Evolutionary conservation across 73 alveolate species (phyloP).

Genomic region (Paramecium caudatum): DNA sequence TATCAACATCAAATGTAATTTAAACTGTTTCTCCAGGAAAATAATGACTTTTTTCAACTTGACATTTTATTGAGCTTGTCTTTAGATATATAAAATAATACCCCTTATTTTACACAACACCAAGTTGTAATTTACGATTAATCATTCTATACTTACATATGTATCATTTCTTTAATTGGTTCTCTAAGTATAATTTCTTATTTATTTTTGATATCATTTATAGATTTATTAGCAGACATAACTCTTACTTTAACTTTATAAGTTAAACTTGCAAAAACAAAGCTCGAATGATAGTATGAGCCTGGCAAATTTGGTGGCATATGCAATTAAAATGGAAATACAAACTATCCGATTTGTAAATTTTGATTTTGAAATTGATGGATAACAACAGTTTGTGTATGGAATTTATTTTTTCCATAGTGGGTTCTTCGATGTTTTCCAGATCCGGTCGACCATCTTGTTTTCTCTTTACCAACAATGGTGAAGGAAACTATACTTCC

Average conservation of each 20-base stretch:
- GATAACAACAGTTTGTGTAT: background rate
- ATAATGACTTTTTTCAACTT: background rate
- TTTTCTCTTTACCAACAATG: constrained; percentile 32
- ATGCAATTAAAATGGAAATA: constrained; percentile 17
- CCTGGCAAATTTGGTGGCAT: constrained; percentile 43
- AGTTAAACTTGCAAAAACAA: background rate
- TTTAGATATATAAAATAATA: background rate
- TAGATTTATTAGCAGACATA: background rate
- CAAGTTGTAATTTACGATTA: background rate
- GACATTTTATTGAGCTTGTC: background rate
- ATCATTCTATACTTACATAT: background rate
- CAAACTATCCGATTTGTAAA: constrained; percentile 1
- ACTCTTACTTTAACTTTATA: constrained; percentile 15
- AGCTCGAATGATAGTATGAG: background rate
- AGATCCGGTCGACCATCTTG: constrained; percentile 1
- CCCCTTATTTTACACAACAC: constrained; percentile 24
- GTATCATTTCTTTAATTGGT: constrained; percentile 11
- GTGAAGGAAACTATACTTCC: background rate
- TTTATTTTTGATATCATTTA: constrained; percentile 39
- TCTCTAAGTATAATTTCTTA: background rate
- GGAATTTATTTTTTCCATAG: constrained; percentile 1
- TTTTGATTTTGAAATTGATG: background rate
- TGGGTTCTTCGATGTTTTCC: constrained; percentile 26
- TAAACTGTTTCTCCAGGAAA: constrained; percentile 3
- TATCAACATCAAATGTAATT: constrained; percentile 4